Percentiles rank a stretch among this genome's conserved stretches.
Conservation (phyloP, 2,329 filamentous ascomycete species). For the Scortechinia acanthostroma region DNA sequence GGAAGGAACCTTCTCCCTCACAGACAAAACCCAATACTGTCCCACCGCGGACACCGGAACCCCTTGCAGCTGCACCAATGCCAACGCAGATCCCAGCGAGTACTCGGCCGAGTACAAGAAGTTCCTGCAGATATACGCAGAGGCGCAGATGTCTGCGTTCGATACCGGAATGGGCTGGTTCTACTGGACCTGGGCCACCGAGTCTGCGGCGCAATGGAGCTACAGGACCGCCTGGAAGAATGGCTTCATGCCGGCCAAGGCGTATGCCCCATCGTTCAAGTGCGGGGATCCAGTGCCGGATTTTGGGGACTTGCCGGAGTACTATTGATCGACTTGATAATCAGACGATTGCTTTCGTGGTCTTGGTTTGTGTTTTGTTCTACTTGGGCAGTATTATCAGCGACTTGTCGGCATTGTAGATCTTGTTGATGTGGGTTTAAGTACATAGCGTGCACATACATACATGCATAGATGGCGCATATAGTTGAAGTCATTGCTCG, state of each 20-base stretch:
- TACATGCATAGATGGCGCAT: too few species aligned
- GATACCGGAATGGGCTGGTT: constrained; percentile 74
- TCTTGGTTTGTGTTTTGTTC: too few species aligned
- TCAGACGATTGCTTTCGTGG: too few species aligned
- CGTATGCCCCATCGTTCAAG: constrained; percentile 23
- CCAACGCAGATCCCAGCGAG: constrained; percentile 49
- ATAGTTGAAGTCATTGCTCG: too few species aligned
- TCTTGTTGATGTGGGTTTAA: too few species aligned
- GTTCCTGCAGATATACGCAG: constrained; percentile 64
- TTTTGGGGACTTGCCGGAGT: constrained; percentile 1
- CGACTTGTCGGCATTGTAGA: too few species aligned
- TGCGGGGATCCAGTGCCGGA: neutral
- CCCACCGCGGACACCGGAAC: constrained; percentile 33
- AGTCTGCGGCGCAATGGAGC: constrained; percentile 69
- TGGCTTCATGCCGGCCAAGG: constrained; percentile 53
- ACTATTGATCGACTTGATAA: too few species aligned
- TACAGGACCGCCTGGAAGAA: constrained; percentile 52
- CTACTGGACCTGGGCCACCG: constrained; percentile 77
- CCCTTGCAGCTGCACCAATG: constrained; percentile 54
- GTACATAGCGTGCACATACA: too few species aligned
- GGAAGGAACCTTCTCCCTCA: constrained; percentile 60
- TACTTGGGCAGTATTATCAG: too few species aligned
- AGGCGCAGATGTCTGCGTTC: constrained; percentile 71
- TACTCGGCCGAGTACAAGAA: constrained; percentile 59
- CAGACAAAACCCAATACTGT: constrained; percentile 51